A percentile compares a stretch with the other conserved stretches of the same genome.
phyloP scores from a whole-genome alignment of 208 protist genomes.

The Tritrichomonas foetus region DNA sequence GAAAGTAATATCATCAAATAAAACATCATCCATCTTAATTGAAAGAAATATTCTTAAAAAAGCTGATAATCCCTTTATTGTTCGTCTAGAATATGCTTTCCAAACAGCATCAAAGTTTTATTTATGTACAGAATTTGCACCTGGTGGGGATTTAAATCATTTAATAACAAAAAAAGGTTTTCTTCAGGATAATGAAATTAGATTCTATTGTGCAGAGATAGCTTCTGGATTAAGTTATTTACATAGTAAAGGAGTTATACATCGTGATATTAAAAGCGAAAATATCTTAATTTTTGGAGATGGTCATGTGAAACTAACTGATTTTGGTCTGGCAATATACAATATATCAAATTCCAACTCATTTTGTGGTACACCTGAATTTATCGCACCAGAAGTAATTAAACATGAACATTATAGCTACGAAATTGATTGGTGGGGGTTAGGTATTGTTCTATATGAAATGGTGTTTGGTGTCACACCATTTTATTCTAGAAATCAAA shows the following conservation, averaged over 20 bases:
- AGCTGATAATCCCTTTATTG: background rate
- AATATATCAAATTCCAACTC: background rate
- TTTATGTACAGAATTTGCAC: background rate
- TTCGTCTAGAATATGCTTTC: background rate
- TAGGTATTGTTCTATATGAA: constrained; percentile 16
- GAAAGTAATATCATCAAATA: background rate
- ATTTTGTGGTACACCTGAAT: constrained; percentile 17
- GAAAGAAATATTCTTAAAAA: background rate
- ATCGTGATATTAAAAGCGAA: background rate
- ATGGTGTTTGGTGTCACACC: background rate
- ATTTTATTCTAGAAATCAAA: no score
- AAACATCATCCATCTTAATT: background rate
- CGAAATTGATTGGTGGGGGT: background rate
- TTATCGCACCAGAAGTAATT: background rate
- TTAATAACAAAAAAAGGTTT: background rate
- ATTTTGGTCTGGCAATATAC: background rate
- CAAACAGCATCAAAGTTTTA: background rate
- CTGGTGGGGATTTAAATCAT: background rate
- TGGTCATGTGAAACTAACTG: background rate
- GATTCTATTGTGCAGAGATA: background rate
- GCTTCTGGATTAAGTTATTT: background rate
- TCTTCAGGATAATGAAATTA: background rate
- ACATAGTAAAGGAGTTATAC: background rate
- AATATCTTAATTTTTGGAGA: background rate
- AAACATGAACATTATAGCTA: background rate